Percentiles rank a stretch among this genome's conserved stretches.
phyloP scores from a whole-genome alignment of 257 asterid genomes.

The Paraleonurus japonicus region DNA sequence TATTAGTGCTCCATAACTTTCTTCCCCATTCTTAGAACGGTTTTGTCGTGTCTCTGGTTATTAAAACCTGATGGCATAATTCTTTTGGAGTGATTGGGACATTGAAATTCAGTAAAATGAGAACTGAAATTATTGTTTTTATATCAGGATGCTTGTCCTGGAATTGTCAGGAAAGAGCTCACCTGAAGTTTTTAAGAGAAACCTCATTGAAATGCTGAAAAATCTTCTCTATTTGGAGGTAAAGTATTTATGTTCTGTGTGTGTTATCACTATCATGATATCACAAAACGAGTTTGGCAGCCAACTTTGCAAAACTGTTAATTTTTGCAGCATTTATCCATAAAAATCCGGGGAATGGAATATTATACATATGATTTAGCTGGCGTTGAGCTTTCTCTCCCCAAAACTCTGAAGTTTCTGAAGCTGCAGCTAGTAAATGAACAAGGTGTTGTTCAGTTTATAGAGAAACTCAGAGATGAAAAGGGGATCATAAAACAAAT shows the following conservation, averaged over 20 bases:
- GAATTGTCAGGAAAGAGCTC: slow-evolving; percentile 53
- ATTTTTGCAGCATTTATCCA: slow-evolving; percentile 58
- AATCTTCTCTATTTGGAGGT: slow-evolving; percentile 60
- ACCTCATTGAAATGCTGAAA: slow-evolving; percentile 43
- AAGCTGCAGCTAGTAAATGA: slow-evolving; percentile 58
- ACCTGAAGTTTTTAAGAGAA: slow-evolving; percentile 36
- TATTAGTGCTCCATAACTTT: not conserved
- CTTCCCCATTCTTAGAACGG: not conserved
- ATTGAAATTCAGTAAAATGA: not conserved
- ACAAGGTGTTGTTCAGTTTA: slow-evolving; percentile 30
- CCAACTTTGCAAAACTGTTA: slow-evolving; percentile 15
- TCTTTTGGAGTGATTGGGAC: not conserved
- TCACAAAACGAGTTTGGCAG: slow-evolving; percentile 20
- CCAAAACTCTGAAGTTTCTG: slow-evolving; percentile 47
- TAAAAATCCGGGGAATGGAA: slow-evolving; percentile 59
- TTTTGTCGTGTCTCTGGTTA: not conserved
- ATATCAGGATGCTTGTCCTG: slow-evolving; percentile 59
- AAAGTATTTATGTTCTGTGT: slow-evolving; percentile 1
- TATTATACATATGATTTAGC: slow-evolving; percentile 31
- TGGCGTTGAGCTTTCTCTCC: slow-evolving; percentile 43
- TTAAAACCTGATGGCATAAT: not conserved
- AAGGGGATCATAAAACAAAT: slow-evolving; percentile 14
- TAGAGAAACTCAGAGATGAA: slow-evolving; percentile 32
- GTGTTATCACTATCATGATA: not conserved
- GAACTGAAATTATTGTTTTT: slow-evolving; percentile 19